phyloP scores from a whole-genome alignment of 2,329 filamentous ascomycete species.

The Fusarium burgessii region DNA sequence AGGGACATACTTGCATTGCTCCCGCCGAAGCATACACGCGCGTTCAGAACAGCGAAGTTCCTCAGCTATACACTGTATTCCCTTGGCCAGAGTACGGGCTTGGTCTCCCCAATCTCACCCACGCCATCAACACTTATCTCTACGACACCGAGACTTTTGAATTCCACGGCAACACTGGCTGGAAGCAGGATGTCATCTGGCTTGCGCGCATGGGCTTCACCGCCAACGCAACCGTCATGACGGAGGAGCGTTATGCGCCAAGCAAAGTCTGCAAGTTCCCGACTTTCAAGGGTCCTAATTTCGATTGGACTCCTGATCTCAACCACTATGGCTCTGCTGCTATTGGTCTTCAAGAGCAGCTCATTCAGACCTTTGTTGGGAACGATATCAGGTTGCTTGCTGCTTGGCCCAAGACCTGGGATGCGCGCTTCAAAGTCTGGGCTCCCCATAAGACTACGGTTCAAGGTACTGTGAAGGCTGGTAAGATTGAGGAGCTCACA shows the following conservation, averaged over 20 bases:
- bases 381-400: constrained; percentile 10
- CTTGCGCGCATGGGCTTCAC: constrained; percentile 11
- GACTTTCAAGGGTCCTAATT: constrained; percentile 11
- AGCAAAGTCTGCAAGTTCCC: constrained; percentile 16
- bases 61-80: constrained; percentile 1
- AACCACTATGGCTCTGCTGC: constrained; percentile 11
- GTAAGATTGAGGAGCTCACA: background rate
- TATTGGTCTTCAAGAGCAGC: constrained; percentile 17
- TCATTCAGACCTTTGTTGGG: constrained; percentile 5
- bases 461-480: background rate
- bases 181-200: constrained; percentile 20
- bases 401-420: constrained; percentile 10
- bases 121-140: constrained; percentile 10
- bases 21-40: constrained; percentile 11
- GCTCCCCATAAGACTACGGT: background rate
- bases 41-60: constrained; percentile 15
- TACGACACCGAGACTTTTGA: constrained; percentile 1
- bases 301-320: constrained; percentile 7
- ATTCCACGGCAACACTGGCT: constrained; percentile 8
- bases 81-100: constrained; percentile 15
- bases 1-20: constrained; percentile 10
- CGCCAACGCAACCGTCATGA: constrained; percentile 1
- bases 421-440: constrained; percentile 4
- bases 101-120: constrained; percentile 2
- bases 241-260: background rate